phyloP scores from a whole-genome alignment of 192 early-diverging fungal species.

The Backusella psychrophila region DNA sequence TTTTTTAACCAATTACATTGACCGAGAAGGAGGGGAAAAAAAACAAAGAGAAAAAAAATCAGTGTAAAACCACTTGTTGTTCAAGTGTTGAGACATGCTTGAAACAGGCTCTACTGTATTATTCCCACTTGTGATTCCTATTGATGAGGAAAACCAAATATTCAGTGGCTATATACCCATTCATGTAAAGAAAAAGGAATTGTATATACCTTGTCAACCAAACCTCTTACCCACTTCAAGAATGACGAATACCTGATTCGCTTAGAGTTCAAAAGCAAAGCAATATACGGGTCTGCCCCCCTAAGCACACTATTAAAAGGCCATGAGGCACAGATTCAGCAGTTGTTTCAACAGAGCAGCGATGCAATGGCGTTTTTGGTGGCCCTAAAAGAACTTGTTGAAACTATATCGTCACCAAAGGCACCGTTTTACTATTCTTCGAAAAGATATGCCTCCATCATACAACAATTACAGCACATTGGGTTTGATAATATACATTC shows the following conservation, averaged over 20 bases:
- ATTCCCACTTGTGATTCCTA: slow-evolving; percentile 11
- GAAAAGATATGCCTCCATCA: neutral
- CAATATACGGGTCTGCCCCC: neutral
- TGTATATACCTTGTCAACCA: neutral
- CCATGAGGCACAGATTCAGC: neutral
- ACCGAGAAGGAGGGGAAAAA: neutral
- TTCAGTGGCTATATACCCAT: slow-evolving; percentile 8
- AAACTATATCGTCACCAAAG: neutral
- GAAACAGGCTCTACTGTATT: neutral
- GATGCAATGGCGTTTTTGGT: neutral
- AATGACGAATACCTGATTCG: neutral
- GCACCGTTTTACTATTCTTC: neutral
- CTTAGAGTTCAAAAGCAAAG: neutral
- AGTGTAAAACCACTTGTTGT: neutral
- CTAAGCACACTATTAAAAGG: neutral
- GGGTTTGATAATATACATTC: slow-evolving; percentile 10
- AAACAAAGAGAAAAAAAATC: neutral
- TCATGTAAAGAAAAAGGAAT: slow-evolving; percentile 12
- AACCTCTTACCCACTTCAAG: neutral
- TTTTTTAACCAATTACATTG: neutral
- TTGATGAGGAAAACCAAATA: neutral
- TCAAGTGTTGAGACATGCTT: neutral
- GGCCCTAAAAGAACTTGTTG: neutral
- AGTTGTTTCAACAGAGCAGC: neutral
- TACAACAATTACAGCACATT: neutral